Evolutionary conservation across 2,329 filamentous ascomycete genomes (phyloP), one percentile per base, ranked within the genome.

Genomic region (Arthroderma sp.): DNA sequence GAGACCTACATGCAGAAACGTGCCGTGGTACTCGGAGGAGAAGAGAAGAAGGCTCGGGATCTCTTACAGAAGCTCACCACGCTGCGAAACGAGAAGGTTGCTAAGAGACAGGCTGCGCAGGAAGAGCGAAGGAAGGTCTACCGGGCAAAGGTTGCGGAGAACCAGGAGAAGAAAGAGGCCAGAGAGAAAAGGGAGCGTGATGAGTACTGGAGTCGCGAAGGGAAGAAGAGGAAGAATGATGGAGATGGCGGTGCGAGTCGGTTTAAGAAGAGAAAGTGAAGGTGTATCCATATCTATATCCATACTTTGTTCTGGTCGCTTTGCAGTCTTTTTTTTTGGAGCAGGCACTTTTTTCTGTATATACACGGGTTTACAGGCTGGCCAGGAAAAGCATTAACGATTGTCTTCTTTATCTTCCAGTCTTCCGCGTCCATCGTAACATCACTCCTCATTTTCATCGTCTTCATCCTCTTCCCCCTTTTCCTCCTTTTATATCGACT

Each of bases 1-100:
- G 74, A 85, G 67, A 95, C 91, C 21, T 98, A 98, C 71, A 79
- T 95, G 79, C 89, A 95, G 77, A 96, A 96, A 76, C 87, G 93
- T 8, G 93, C 91, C 13, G 89, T 97, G n/a, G 82, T 95, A 23
- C 74, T 88, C 15, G 79, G 85, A 11, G 85, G 85, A 25, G 91
- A 97, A 71, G 93, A 98, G 79, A 89, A 86, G 78, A 86, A 86
- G 71, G 90, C 90, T 3, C 79, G 93, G 33, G 84, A 90, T 64
- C 77, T 98, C 63, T 86, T 98, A 83, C 87, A 95, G 76, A 93
- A 96, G 78, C 81, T 98, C 55, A 86, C 88, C 67, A 91, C 91
- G 15, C 77, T 98, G 67, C 78, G 90, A 63, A 95, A 94, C 67
- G 93, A 97, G 68, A 93, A 94, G 71, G 82, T 86, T 31, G 88